These are phyloP conservation scores for Coniochaeta sp. DNA, from an alignment of 2,329 filamentous ascomycete genomes.

Conservation along the genomic window DNA sequence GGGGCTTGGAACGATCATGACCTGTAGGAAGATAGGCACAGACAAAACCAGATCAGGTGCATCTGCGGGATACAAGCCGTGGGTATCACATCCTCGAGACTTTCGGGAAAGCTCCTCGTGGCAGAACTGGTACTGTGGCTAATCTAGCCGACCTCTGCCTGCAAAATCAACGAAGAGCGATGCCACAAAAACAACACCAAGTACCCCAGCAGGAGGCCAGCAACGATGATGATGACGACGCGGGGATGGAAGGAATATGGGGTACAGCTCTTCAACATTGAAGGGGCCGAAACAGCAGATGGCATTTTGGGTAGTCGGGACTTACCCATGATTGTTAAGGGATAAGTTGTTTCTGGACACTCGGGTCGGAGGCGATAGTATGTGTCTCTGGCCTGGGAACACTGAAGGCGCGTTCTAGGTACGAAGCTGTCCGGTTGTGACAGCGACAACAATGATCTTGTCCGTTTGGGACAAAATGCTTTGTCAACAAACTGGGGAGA, in stretches of 20 bases:
- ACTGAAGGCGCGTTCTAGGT: background rate
- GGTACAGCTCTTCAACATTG: background rate
- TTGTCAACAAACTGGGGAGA: background rate
- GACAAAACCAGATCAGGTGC: background rate
- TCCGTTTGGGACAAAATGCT: background rate
- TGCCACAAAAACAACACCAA: background rate
- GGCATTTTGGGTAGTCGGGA: background rate
- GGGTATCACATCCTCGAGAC: constrained; percentile 28
- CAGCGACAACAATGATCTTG: background rate
- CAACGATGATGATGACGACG: background rate
- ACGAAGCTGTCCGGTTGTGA: background rate
- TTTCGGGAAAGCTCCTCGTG: constrained; percentile 15
- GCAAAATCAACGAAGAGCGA: background rate
- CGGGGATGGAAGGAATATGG: background rate
- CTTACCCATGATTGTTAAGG: constrained; percentile 1
- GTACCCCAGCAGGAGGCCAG: background rate
- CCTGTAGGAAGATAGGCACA: background rate
- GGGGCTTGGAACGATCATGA: background rate
- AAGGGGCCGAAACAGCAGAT: background rate
- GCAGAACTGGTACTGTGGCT: background rate
- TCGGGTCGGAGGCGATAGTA: background rate
- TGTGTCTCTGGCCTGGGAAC: background rate
- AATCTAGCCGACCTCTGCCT: background rate
- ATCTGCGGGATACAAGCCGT: constrained; percentile 17
- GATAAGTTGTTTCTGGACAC: background rate